Conservation (phyloP, 495 filamentous ascomycete species). For the Xylaria scruposa region DNA sequence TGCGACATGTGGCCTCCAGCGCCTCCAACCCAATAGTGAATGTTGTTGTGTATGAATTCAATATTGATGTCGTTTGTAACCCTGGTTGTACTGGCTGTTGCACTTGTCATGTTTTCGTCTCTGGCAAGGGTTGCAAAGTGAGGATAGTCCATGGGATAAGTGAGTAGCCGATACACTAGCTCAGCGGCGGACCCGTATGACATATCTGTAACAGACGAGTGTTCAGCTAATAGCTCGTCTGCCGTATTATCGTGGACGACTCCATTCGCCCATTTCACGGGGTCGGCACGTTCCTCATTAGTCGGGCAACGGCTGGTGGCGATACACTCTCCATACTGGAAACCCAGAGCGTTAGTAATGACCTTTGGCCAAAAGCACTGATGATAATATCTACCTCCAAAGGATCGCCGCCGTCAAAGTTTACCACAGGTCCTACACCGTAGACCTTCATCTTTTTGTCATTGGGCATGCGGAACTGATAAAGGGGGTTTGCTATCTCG, state of each 20-base stretch:
- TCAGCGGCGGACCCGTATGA: slow-evolving; percentile 10
- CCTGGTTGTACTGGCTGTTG: slow-evolving; percentile 11
- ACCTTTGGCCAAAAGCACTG: not conserved
- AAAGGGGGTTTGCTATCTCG: slow-evolving; percentile 47
- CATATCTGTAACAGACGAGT: slow-evolving; percentile 11
- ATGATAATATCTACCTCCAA: slow-evolving; percentile 3
- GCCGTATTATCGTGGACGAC: slow-evolving; percentile 9
- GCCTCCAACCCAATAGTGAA: slow-evolving; percentile 51
- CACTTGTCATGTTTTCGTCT: slow-evolving; percentile 15
- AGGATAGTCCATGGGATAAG: slow-evolving; percentile 19
- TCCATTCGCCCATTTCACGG: slow-evolving; percentile 6
- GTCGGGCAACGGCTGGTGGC: slow-evolving; percentile 20
- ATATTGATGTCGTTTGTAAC: slow-evolving; percentile 42
- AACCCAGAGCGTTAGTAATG: not conserved
- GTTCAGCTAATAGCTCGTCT: not conserved
- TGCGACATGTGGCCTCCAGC: slow-evolving; percentile 50
- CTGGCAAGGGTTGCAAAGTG: slow-evolving; percentile 22
- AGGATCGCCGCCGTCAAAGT: slow-evolving; percentile 1
- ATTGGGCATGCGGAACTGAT: slow-evolving; percentile 38
- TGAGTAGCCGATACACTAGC: slow-evolving; percentile 12
- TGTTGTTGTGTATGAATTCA: slow-evolving; percentile 50
- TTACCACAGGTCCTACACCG: slow-evolving; percentile 10
- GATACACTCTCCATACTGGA: slow-evolving; percentile 21
- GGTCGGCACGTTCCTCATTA: slow-evolving; percentile 2
- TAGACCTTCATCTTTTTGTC: slow-evolving; percentile 15